Conservation (phyloP, 163 green algal species). For the Chloromonas sp. region DNA sequence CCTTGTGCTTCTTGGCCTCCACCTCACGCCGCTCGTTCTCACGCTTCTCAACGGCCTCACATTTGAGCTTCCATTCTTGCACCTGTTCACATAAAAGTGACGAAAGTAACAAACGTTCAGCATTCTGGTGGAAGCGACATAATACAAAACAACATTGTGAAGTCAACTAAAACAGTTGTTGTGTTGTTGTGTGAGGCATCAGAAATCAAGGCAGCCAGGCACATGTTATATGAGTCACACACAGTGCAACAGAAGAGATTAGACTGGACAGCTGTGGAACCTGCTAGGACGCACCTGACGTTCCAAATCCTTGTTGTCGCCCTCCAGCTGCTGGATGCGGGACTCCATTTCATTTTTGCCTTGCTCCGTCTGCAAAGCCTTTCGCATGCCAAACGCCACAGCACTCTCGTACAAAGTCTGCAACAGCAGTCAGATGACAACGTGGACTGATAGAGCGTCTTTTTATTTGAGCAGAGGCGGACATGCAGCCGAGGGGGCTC, state of each 20-base stretch:
- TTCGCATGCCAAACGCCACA: slow-evolving; percentile 84
- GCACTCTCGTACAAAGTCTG: slow-evolving; percentile 83
- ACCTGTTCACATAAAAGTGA: slow-evolving; percentile 34
- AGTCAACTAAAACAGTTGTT: neutral
- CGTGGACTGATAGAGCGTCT: neutral
- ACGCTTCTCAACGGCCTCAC: slow-evolving; percentile 76
- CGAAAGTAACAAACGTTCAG: too few species aligned
- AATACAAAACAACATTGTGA: too few species aligned
- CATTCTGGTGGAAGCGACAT: too few species aligned
- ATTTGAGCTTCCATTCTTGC: slow-evolving; percentile 76
- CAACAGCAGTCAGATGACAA: neutral
- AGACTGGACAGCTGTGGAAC: too few species aligned
- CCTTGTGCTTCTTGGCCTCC: slow-evolving; percentile 82
- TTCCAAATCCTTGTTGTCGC: slow-evolving; percentile 62
- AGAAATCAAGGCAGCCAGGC: neutral
- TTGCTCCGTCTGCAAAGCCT: slow-evolving; percentile 77
- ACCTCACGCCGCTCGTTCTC: slow-evolving; percentile 70
- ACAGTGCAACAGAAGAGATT: too few species aligned
- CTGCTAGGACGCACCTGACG: slow-evolving; percentile 35
- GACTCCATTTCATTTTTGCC: slow-evolving; percentile 77
- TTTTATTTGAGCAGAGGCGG: too few species aligned
- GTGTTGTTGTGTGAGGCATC: neutral
- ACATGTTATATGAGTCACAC: neutral
- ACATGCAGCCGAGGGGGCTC: too few species aligned
- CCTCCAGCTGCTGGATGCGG: slow-evolving; percentile 63